Conservation (phyloP, 306 rosid species). For the Sechiopsis laciniata region DNA sequence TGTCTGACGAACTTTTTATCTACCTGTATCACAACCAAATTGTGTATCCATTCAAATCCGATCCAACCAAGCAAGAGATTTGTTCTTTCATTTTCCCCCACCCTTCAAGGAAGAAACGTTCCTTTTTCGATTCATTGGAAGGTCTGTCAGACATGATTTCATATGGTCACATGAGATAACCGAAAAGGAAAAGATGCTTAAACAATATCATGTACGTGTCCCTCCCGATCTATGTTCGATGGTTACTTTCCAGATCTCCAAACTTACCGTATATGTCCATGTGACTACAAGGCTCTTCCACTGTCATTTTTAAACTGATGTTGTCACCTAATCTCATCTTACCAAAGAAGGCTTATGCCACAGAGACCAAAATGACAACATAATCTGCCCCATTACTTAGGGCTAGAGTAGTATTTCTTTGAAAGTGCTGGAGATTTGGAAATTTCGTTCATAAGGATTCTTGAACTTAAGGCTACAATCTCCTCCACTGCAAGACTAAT, state of each 20-base stretch:
- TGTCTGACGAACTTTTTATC: constrained; percentile 3
- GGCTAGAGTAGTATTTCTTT: constrained; percentile 79
- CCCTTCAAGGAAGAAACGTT: neutral
- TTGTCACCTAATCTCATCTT: constrained; percentile 13
- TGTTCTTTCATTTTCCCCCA: neutral
- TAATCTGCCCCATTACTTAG: constrained; percentile 9
- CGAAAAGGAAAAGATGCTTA: neutral
- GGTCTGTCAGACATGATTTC: constrained; percentile 13
- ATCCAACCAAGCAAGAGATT: constrained; percentile 11
- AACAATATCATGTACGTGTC: constrained; percentile 11
- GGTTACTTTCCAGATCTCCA: constrained; percentile 7
- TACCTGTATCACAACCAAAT: constrained; percentile 21
- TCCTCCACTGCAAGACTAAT: constrained; percentile 69
- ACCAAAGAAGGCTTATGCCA: constrained; percentile 18
- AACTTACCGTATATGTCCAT: neutral
- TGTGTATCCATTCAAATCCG: neutral
- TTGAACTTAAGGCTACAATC: constrained; percentile 91
- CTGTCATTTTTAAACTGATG: neutral
- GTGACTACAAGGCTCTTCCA: constrained; percentile 15
- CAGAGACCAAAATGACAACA: constrained; percentile 21
- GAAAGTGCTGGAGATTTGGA: constrained; percentile 61
- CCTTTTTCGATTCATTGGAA: neutral
- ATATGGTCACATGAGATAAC: too few relatives aligned
- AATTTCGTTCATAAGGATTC: constrained; percentile 81
- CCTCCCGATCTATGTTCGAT: neutral